These are phyloP conservation scores for Trypanosoma brucei DNA, from an alignment of 208 protist species.

Conservation along the genomic window DNA sequence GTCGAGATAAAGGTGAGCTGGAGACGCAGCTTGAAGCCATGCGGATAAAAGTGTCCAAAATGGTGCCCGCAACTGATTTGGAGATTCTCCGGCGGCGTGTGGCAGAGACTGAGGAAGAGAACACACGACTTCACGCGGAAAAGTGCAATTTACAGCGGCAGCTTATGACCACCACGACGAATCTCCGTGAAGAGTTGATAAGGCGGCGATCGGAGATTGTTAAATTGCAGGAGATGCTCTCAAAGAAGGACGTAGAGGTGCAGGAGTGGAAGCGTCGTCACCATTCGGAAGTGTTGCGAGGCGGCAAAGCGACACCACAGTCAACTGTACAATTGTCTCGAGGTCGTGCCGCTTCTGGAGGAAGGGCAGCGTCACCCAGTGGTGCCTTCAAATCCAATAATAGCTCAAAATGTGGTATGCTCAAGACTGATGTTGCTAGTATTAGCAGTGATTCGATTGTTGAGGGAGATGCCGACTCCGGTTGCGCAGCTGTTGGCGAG, in stretches of 20 bases:
- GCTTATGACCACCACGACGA: slow-evolving; percentile 37
- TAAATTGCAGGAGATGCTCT: slow-evolving; percentile 34
- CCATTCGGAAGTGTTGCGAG: slow-evolving; percentile 16
- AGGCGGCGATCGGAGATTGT: slow-evolving; percentile 42
- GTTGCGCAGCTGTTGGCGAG: not conserved
- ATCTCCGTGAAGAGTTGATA: slow-evolving; percentile 63
- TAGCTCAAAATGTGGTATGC: too few species aligned
- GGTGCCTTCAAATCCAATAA: not conserved
- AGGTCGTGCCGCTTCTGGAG: not conserved
- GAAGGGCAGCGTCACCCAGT: not conserved
- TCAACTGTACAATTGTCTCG: not conserved
- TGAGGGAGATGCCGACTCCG: not conserved
- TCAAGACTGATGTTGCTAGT: too few species aligned
- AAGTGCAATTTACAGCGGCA: slow-evolving; percentile 45
- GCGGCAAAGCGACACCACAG: slow-evolving; percentile 7
- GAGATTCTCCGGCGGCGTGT: slow-evolving; percentile 37
- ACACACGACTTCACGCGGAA: slow-evolving; percentile 41
- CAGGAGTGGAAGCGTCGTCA: slow-evolving; percentile 33
- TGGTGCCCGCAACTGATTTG: slow-evolving; percentile 39
- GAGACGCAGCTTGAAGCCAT: slow-evolving; percentile 35
- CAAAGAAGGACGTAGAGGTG: slow-evolving; percentile 28
- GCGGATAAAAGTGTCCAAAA: slow-evolving; percentile 26
- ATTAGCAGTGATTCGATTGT: not conserved
- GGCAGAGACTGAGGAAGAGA: slow-evolving; percentile 38
- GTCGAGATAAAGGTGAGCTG: slow-evolving; percentile 44